Percentiles rank a stretch among this genome's conserved stretches.
Conservation (phyloP, 129 eudicot genomes). For the Lactuca saligna region DNA sequence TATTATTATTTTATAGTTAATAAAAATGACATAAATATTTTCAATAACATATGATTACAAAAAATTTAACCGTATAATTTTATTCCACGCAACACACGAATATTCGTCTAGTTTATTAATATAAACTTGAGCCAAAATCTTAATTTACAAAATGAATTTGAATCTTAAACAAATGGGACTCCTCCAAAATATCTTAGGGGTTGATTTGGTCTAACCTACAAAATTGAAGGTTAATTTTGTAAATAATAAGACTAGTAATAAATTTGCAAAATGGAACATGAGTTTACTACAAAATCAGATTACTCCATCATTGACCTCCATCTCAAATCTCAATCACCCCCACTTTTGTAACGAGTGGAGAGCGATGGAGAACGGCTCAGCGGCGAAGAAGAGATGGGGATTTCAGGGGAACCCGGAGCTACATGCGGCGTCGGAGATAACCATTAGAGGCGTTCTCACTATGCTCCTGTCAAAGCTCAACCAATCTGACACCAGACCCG, state of each 20-base stretch:
- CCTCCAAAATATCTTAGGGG: background rate
- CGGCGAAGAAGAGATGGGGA: slow-evolving; percentile 35
- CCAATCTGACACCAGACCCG: slow-evolving; percentile 34
- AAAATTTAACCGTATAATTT: too few relatives aligned
- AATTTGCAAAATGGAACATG: background rate
- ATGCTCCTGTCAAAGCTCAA: slow-evolving; percentile 42
- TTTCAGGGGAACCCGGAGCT: slow-evolving; percentile 35
- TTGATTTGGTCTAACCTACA: background rate
- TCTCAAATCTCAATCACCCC: slow-evolving; percentile 4
- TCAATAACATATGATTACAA: too few relatives aligned
- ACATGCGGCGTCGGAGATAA: slow-evolving; percentile 26
- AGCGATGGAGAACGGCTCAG: slow-evolving; percentile 33
- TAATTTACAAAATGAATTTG: too few relatives aligned
- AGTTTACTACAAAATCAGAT: background rate
- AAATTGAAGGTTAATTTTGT: background rate
- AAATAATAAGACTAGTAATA: too few relatives aligned
- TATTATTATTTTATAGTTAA: too few relatives aligned
- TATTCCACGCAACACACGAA: too few relatives aligned
- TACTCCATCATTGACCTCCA: background rate
- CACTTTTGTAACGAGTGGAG: background rate
- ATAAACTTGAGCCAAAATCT: too few relatives aligned
- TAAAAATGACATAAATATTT: too few relatives aligned
- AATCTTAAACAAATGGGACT: background rate
- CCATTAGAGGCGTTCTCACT: slow-evolving; percentile 42
- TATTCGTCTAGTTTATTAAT: too few relatives aligned